Percentiles rank a stretch among this genome's conserved stretches.
phyloP scores from a whole-genome alignment of 2,329 filamentous ascomycete species.

The Aspergillus sp. region DNA sequence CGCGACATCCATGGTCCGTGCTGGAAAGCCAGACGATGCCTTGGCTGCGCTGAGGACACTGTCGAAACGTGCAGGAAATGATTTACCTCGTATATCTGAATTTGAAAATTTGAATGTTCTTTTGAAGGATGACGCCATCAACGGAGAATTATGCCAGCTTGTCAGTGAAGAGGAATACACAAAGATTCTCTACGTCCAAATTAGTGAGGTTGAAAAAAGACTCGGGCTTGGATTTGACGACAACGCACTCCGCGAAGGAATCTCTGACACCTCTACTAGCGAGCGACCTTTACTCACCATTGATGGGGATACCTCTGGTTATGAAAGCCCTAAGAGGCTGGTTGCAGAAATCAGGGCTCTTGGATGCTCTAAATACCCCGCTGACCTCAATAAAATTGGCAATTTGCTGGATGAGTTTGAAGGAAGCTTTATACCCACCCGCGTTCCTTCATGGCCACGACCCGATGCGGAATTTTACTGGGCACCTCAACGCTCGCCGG shows the following conservation, averaged over 20 bases:
- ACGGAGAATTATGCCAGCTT: slow-evolving; percentile 23
- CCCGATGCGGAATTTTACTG: slow-evolving; percentile 28
- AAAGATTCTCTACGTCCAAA: slow-evolving; percentile 24
- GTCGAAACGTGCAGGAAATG: slow-evolving; percentile 20
- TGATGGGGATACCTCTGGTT: slow-evolving; percentile 25
- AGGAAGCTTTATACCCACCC: slow-evolving; percentile 27
- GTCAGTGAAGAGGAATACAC: slow-evolving; percentile 21
- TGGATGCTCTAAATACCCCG: slow-evolving; percentile 31
- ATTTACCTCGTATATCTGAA: slow-evolving; percentile 25
- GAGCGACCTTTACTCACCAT: slow-evolving; percentile 25
- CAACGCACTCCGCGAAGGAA: slow-evolving; percentile 17
- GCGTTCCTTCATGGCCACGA: slow-evolving; percentile 4
- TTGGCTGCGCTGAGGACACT: slow-evolving; percentile 24
- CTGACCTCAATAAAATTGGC: slow-evolving; percentile 27
- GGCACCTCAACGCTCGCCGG: slow-evolving; percentile 33
- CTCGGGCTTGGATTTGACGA: slow-evolving; percentile 33
- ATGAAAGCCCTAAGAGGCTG: slow-evolving; percentile 25
- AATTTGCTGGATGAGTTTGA: slow-evolving; percentile 37
- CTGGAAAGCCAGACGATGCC: slow-evolving; percentile 23
- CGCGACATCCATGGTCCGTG: slow-evolving; percentile 24
- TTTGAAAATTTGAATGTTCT: slow-evolving; percentile 21
- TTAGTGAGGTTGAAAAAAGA: slow-evolving; percentile 29
- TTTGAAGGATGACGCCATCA: slow-evolving; percentile 21
- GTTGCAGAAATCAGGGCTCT: slow-evolving; percentile 26
- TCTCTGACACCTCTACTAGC: slow-evolving; percentile 17